These are phyloP conservation scores for Naumovozyma dairenensis DNA, from an alignment of 805 yeast species.

Conservation along the genomic window DNA sequence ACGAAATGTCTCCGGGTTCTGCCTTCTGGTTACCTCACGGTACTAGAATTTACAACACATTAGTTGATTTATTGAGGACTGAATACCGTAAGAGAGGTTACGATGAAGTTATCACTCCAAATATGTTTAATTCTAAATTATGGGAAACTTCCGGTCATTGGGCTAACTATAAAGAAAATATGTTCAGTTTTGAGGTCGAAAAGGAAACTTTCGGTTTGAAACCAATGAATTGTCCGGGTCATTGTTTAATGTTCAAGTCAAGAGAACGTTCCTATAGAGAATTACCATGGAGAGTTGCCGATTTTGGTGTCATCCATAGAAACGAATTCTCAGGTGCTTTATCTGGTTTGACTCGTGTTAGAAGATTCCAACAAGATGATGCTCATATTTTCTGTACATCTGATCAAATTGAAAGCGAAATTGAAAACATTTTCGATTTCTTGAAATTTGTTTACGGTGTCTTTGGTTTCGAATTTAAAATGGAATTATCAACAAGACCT, in stretches of 20 bases:
- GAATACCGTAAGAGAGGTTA: constrained; percentile 92
- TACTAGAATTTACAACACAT: constrained; percentile 87
- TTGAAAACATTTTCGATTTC: constrained; percentile 76
- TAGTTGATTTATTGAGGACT: constrained; percentile 65
- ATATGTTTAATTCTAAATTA: constrained; percentile 92
- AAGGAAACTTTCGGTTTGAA: constrained; percentile 90
- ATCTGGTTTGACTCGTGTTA: constrained; percentile 90
- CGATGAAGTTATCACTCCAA: constrained; percentile 98
- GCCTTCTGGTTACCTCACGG: constrained; percentile 99
- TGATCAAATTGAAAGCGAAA: constrained; percentile 83
- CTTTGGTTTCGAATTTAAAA: constrained; percentile 89
- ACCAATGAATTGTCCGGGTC: constrained; percentile 92
- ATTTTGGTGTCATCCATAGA: constrained; percentile 94
- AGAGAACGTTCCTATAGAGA: constrained; percentile 95
- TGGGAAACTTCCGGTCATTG: constrained; percentile 99
- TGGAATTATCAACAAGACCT: constrained; percentile 96
- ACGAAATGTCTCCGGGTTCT: constrained; percentile 96
- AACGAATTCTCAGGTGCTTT: constrained; percentile 94
- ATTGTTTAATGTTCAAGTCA: constrained; percentile 83
- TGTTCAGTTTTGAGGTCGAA: constrained; percentile 95
- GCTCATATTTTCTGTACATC: constrained; percentile 95
- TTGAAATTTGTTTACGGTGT: constrained; percentile 77
- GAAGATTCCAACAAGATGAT: constrained; percentile 99
- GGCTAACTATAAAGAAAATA: constrained; percentile 94
- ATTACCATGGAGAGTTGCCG: constrained; percentile 98